phyloP scores from a whole-genome alignment of 495 filamentous ascomycete species.

The Aspergillus avenaceus region DNA sequence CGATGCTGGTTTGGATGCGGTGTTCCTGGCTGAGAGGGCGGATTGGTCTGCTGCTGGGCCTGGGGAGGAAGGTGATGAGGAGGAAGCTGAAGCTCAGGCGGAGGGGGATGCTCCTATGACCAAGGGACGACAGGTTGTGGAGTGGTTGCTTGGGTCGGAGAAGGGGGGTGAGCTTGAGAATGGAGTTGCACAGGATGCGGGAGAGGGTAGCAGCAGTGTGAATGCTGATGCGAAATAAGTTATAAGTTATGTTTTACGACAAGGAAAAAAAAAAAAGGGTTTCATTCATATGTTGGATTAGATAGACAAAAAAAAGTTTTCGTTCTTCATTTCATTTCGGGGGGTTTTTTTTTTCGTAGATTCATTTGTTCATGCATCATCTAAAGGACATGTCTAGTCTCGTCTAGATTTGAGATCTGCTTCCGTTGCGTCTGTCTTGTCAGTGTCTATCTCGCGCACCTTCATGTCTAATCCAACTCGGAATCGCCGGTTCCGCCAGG shows the following conservation, averaged over 20 bases:
- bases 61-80: constrained; percentile 19
- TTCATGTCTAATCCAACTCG: constrained; percentile 79
- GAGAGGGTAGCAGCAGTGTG: background rate
- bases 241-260: constrained; percentile 8
- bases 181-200: constrained; percentile 17
- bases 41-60: constrained; percentile 40
- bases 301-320: constrained; percentile 3
- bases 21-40: constrained; percentile 76
- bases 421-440: constrained; percentile 3
- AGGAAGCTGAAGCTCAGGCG: constrained; percentile 10
- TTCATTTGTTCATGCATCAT: background rate
- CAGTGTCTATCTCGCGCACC: constrained; percentile 50
- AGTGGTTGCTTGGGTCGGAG: constrained; percentile 44
- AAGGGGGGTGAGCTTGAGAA: constrained; percentile 34
- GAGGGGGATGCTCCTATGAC: constrained; percentile 24
- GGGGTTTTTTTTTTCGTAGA: background rate
- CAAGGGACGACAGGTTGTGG: constrained; percentile 40
- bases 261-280: no score
- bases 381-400: constrained; percentile 13
- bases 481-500: constrained; percentile 82
- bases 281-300: constrained; percentile 1
- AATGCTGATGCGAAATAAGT: constrained; percentile 13
- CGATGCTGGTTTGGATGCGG: constrained; percentile 75
- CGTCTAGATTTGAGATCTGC: constrained; percentile 21
- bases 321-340: constrained; percentile 2